Base-by-base conservation (phyloP, 257 asterid species). In the Mentha longifolia region DNA sequence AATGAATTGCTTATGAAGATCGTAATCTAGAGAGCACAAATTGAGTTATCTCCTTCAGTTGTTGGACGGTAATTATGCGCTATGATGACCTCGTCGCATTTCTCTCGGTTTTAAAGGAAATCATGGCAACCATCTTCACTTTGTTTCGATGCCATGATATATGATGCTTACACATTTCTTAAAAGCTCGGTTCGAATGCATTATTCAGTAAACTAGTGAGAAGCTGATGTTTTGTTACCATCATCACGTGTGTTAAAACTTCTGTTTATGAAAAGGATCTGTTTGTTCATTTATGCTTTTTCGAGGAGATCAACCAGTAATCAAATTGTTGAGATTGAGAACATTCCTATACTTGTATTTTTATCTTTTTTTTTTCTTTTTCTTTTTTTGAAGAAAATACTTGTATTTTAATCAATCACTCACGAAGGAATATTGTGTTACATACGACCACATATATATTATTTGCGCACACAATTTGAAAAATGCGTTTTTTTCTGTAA, bases 1-100 rank as follows among this genome's bases (percentile, higher is more conserved):
- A 57, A 52, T 72, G 70, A 74, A 55, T 22, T 51, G 61, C 57
- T 41, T 19, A 9, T 55, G 61, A 70, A 61, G 55, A 12, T 25
- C 47, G 1, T 16, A 30, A 19, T 45, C 43, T 14, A 41, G 55
- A 47, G 16, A 68, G 42, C 52, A 22, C 8, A 13, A 39, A 39
- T 41, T 13, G 16, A 9, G 11, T 25, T 41, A 30, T 10, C 45
- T 22, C 19, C 13, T 59, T 71, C 33, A 57, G 65, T 35, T 69
- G 78, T 16, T 59, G 56, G 67, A 50, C 58, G 63, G 74, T 50
- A 45, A 58, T 59, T 50, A 35, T 3, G 30, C 15, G 12, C 46
- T 55, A 33, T 43, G 62, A 68, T 28, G 57, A 55, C 31, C 30
- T 19, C 9, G 37, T 35, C 35, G n/a, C 35, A 39, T 31, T 39